Percentiles rank a stretch among this genome's conserved stretches.
phyloP scores from a whole-genome alignment of 495 filamentous ascomycete species.

The Beverwykella pulmonaria region DNA sequence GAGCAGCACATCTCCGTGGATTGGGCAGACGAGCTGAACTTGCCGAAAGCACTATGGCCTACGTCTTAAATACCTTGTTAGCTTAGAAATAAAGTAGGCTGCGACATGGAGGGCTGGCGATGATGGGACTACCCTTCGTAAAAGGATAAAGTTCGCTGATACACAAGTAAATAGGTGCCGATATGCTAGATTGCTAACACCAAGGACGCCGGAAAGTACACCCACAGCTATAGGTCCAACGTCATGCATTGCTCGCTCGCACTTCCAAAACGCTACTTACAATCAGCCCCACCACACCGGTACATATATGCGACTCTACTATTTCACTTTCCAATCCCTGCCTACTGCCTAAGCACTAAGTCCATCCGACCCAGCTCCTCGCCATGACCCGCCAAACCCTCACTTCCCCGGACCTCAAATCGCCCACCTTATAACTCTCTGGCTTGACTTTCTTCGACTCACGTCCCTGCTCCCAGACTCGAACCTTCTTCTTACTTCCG shows the following conservation, averaged over 20 bases:
- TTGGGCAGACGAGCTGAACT: no score
- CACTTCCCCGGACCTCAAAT: slow-evolving; percentile 89
- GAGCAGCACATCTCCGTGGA: no score
- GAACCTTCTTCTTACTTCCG: slow-evolving; percentile 95
- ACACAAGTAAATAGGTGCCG: not conserved
- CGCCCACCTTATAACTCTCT: slow-evolving; percentile 90
- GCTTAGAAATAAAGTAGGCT: no score
- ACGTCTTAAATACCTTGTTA: no score
- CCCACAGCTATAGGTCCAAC: not conserved
- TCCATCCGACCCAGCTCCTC: slow-evolving; percentile 90
- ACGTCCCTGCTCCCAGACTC: slow-evolving; percentile 92
- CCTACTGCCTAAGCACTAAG: not conserved
- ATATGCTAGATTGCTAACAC: not conserved
- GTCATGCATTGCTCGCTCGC: not conserved
- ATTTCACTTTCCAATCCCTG: no score
- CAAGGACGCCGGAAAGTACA: not conserved
- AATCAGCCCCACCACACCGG: not conserved
- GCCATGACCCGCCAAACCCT: slow-evolving; percentile 98
- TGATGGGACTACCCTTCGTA: not conserved
- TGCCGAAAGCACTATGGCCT: no score
- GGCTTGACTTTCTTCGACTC: slow-evolving; percentile 93
- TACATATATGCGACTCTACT: not conserved
- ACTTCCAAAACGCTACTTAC: not conserved
- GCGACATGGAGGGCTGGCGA: no score
- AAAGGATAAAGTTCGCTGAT: not conserved